Percentiles rank a stretch among this genome's conserved stretches.
Conservation (phyloP, 2,329 filamentous ascomycete genomes). For the Huntiella omanensis region DNA sequence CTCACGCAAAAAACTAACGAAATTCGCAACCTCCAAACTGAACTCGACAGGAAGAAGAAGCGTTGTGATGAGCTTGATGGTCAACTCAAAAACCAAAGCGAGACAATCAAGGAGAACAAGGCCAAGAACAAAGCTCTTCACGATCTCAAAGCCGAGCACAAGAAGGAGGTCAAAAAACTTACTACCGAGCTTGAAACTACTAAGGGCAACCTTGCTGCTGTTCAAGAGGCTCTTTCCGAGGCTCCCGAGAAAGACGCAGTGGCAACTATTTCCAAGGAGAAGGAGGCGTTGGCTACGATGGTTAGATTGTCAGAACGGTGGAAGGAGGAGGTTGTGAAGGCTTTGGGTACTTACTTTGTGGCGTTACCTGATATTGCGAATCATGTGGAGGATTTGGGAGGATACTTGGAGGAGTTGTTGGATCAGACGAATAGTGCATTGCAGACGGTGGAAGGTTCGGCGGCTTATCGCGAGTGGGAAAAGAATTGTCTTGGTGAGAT, state of each 20-base stretch:
- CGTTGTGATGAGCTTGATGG: background rate
- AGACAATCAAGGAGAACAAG: background rate
- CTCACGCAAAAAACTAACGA: background rate
- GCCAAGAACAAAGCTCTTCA: background rate
- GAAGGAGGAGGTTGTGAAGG: background rate
- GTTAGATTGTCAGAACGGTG: background rate
- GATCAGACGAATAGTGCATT: too few species aligned
- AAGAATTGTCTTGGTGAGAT: too few species aligned
- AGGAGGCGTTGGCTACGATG: background rate
- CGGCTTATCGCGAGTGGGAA: too few species aligned
- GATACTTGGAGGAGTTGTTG: too few species aligned
- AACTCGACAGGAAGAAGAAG: background rate
- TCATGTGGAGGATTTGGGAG: too few species aligned
- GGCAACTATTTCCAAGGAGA: background rate
- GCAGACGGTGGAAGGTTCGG: too few species aligned
- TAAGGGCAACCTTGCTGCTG: background rate
- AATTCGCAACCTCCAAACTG: background rate
- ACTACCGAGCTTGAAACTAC: background rate
- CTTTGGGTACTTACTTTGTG: background rate
- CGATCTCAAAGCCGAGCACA: background rate
- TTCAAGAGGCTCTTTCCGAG: background rate
- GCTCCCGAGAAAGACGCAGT: background rate
- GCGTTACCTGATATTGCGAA: too few species aligned
- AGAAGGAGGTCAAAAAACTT: background rate
- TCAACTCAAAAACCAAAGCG: background rate